Evolutionary conservation across 1,139 yeast genomes (phyloP), one percentile per base, ranked within the genome.

Genomic region (Nakaseomyces bracarensis): DNA sequence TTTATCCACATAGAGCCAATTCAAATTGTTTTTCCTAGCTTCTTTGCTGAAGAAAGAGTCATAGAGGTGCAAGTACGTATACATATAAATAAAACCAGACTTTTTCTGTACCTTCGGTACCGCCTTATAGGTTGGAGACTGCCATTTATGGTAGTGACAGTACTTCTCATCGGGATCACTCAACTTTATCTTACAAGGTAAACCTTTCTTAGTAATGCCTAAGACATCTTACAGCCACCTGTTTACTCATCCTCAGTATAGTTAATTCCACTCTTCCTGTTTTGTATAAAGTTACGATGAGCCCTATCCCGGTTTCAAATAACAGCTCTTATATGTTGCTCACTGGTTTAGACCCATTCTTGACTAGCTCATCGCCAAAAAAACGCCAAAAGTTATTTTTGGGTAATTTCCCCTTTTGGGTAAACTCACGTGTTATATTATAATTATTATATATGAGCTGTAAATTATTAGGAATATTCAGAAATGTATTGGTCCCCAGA

Each of bases 71-170:
- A 46, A 43, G 41, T 58, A 59, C 2, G 63, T 59, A 39, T 57
- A 59, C 9, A 59, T 45, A 36, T 59, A 59, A n/a, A 59, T 57
- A 43, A 43, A 57, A 3, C 59, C 63, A n/a, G 48, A 43, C 37
- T 36, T 43, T 4, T 41, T 43, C 29, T 16, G 20, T 19, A 5
- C 19, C 30, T 26, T 21, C 11, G 20, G 40, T 6, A 19, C 27
- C 18, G 34, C 14, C n/a, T 21, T 20, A 26, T 23, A 37, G 4
- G 28, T 16, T 37, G 47, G 43, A 30, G 43, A 38, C 43, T 53
- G 54, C 44, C 46, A 37, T 20, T 26, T 31, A 39, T 55, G 54
- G 40, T 45, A 43, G 13, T 43, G 49, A 36, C 56, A 52, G 33
- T 48, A 53, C 13, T 16, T 22, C 8, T 41, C 40, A 11, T 22